Evolutionary conservation across 2,329 filamentous ascomycete species (phyloP).

Genomic region (Falciphora oryzae): DNA sequence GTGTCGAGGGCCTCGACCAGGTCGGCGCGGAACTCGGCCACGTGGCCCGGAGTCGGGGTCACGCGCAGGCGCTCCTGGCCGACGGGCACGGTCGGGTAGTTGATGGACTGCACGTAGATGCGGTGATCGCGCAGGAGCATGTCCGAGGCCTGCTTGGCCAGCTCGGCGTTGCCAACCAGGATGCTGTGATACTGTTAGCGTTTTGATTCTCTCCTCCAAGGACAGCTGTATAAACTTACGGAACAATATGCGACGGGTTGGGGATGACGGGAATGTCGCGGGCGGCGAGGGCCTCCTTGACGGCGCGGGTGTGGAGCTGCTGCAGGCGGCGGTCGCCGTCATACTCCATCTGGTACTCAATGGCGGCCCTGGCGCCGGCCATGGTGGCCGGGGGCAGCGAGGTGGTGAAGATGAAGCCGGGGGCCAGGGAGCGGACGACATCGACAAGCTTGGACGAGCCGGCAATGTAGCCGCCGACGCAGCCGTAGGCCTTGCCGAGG

Average conservation of each 20-base stretch:
- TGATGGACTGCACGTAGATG: constrained; percentile 98
- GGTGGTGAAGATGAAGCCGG: constrained; percentile 11
- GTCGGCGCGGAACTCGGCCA: constrained; percentile 76
- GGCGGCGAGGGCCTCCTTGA: constrained; percentile 75
- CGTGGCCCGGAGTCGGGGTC: constrained; percentile 91
- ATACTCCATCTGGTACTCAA: constrained; percentile 87
- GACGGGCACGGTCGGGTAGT: constrained; percentile 95
- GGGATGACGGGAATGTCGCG: constrained; percentile 93
- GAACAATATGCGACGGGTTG: constrained; percentile 95
- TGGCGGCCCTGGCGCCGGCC: constrained; percentile 86
- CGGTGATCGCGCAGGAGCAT: constrained; percentile 82
- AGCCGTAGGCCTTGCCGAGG: constrained; percentile 95
- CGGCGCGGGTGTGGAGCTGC: constrained; percentile 91
- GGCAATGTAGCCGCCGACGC: constrained; percentile 96
- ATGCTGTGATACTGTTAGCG: constrained; percentile 34
- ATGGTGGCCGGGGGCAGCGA: constrained; percentile 85
- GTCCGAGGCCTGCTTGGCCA: constrained; percentile 88
- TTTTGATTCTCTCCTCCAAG: neutral
- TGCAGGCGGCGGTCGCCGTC: constrained; percentile 85
- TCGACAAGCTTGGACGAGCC: constrained; percentile 83
- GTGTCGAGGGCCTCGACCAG: constrained; percentile 77
- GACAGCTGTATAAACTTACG: constrained; percentile 26
- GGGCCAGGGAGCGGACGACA: constrained; percentile 25
- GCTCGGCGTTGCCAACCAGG: constrained; percentile 86
- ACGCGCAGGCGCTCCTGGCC: constrained; percentile 96